Conservation (phyloP, 129 eudicot genomes). For the Saposhnikovia divaricata region DNA sequence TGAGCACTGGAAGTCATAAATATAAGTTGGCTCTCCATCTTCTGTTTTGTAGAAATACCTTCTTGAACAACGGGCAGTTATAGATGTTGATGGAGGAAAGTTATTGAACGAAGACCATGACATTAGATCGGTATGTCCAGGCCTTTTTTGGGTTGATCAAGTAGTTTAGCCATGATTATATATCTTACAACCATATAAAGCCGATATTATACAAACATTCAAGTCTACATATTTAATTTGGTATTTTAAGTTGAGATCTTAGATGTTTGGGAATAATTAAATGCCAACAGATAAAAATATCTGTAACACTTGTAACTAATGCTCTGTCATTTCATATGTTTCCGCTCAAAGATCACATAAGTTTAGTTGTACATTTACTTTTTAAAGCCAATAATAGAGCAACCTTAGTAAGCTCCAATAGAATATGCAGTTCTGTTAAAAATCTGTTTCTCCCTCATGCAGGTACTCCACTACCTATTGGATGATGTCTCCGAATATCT, state of each 20-base stretch:
- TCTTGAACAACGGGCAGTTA: constrained; percentile 87
- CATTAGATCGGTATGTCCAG: constrained; percentile 66
- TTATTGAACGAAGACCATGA: constrained; percentile 92
- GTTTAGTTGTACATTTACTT: background rate
- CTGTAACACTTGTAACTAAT: background rate
- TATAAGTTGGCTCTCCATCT: background rate
- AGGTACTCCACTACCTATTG: constrained; percentile 85
- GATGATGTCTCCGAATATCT: constrained; percentile 85
- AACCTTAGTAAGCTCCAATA: background rate
- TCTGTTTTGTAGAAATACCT: constrained; percentile 65
- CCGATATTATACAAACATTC: background rate
- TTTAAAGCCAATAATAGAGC: background rate
- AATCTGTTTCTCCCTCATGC: constrained; percentile 15
- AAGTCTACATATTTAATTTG: background rate
- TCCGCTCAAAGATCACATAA: background rate
- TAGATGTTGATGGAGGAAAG: constrained; percentile 76
- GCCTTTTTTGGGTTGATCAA: constrained; percentile 2
- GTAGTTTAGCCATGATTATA: background rate
- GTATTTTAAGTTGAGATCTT: background rate
- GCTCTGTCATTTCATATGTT: background rate
- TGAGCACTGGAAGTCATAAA: background rate
- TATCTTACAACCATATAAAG: background rate
- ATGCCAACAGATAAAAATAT: background rate
- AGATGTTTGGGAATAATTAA: background rate
- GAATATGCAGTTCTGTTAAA: background rate